Base-by-base conservation (phyloP, 306 rosid species). In the Vachellia collinsii region DNA sequence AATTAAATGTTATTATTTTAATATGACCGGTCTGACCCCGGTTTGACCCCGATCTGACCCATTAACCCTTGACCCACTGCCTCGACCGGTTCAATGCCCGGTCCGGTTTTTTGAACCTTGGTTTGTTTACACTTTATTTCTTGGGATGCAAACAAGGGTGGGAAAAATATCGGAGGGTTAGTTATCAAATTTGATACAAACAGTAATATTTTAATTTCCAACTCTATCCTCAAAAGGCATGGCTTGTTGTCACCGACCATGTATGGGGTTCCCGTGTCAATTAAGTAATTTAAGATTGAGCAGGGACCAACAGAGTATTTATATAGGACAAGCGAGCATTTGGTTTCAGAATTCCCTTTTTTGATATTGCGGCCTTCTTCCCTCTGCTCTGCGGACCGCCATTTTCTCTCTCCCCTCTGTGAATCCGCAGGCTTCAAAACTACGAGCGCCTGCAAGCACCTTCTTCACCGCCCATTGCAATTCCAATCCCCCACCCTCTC, bases 391-490 rank as follows among this genome's bases (percentile, higher is more conserved):
- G 43, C 22, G 70, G 0, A 36, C 70, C 70, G 70, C 70, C 74
- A 43, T 70, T n/a, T n/a, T n/a, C n/a, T n/a, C n/a, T n/a, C n/a
- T n/a, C 46, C 74, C 6, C 37, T 53, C 23, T 17, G 8, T 5
- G 17, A 70, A 22, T 22, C 74, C 38, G 16, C 54, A 20, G 74
- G 74, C 74, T 13, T 44, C 8, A 70, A 70, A 70, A 70, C 74
- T 20, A 44, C 2, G 14, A 70, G 74, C 74, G 56, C 74, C 74
- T 43, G 54, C 61, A 54, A 54, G 22, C 29, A n/a, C 56, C 38
- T 43, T 70, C 56, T 22, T 70, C 74, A 12, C 73, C 51, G 73
- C 73, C 73, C 74, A 70, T 70, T 25, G 74, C 74, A 70, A 70
- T 20, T 17, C 12, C 51, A 41, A 64, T 5, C 1, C 70, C 68